Evolutionary conservation across 2,329 filamentous ascomycete species (phyloP).

Genomic region (Talaromyces islandicus): DNA sequence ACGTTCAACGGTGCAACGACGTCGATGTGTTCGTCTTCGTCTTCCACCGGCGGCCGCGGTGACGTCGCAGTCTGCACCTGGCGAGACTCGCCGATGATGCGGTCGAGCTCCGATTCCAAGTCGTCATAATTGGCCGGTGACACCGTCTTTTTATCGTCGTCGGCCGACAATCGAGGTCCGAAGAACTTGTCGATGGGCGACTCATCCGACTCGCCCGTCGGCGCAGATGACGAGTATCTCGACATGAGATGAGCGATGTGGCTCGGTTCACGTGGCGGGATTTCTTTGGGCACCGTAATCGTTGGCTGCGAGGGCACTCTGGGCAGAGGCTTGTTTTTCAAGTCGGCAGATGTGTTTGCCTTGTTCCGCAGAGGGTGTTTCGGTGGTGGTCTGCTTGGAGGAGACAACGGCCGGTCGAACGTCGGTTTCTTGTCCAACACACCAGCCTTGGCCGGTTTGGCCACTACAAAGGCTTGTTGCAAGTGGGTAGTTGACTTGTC

Average conservation of each 20-base stretch:
- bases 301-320: constrained; percentile 18
- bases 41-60: neutral
- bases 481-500: neutral
- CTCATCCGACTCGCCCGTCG: neutral
- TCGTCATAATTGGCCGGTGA: constrained; percentile 32
- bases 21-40: neutral
- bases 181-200: constrained; percentile 3
- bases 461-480: neutral
- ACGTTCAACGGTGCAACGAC: neutral
- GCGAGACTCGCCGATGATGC: constrained; percentile 14
- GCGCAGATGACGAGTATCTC: constrained; percentile 2
- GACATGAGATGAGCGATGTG: constrained; percentile 6
- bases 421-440: neutral
- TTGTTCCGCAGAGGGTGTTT: neutral
- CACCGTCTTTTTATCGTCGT: constrained; percentile 15
- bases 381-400: neutral
- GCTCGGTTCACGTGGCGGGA: neutral
- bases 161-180: neutral
- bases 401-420: neutral
- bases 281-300: constrained; percentile 6
- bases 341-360: constrained; percentile 10
- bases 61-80: neutral
- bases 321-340: constrained; percentile 37
- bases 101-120: constrained; percentile 27
- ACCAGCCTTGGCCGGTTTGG: neutral